Percentiles rank a stretch among this genome's conserved stretches.
Evolutionary conservation across 202 grass and related monocot species (phyloP).

Genomic region (Elaeis oleifera): DNA sequence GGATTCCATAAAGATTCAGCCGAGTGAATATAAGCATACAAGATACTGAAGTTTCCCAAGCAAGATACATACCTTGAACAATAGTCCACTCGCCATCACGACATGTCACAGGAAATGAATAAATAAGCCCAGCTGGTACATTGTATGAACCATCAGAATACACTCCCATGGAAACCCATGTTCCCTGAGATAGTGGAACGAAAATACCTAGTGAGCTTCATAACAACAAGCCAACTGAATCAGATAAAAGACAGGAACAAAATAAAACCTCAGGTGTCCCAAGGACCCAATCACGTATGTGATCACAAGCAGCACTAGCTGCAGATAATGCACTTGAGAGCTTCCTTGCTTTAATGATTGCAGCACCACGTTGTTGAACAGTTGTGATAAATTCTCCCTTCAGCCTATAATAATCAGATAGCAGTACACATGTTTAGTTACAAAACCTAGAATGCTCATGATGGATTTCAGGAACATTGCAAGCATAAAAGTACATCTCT

Average conservation of each 20-base stretch:
- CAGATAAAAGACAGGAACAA: neutral
- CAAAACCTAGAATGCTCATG: too few species aligned
- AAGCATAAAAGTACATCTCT: too few species aligned
- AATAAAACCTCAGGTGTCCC: slow-evolving; percentile 84
- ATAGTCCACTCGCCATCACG: slow-evolving; percentile 79
- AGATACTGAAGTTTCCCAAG: too few species aligned
- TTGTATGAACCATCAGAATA: slow-evolving; percentile 96
- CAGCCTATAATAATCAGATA: slow-evolving; percentile 43
- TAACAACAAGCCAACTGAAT: too few species aligned
- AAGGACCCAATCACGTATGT: slow-evolving; percentile 97
- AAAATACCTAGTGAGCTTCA: neutral
- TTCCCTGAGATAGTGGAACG: slow-evolving; percentile 39
- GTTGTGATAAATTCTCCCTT: slow-evolving; percentile 71
- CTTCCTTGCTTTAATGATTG: slow-evolving; percentile 96
- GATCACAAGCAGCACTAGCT: slow-evolving; percentile 94
- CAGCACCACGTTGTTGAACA: slow-evolving; percentile 94
- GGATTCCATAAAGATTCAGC: too few species aligned
- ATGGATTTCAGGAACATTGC: too few species aligned
- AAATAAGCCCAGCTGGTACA: slow-evolving; percentile 91
- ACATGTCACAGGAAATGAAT: slow-evolving; percentile 95
- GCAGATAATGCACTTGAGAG: slow-evolving; percentile 93
- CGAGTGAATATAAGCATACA: too few species aligned
- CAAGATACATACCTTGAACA: slow-evolving; percentile 59
- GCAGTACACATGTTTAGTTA: too few species aligned
- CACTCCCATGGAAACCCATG: slow-evolving; percentile 97